Evolutionary conservation across 305 asterid species (phyloP).

Genomic region (Solanum chacoense): DNA sequence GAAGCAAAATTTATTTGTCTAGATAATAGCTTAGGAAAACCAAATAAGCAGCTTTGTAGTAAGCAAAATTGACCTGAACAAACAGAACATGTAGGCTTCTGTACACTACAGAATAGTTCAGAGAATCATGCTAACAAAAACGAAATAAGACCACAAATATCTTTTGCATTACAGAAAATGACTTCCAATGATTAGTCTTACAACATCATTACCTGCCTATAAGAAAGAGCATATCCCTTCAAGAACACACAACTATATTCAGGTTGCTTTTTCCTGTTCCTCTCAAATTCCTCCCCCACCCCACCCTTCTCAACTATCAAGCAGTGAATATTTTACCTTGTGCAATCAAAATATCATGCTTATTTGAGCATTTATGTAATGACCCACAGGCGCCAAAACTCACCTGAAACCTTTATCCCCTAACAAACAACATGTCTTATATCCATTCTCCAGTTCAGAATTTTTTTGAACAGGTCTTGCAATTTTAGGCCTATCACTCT

Average conservation of each 20-base stretch:
- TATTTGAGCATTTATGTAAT: neutral
- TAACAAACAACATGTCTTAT: neutral
- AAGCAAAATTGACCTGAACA: neutral
- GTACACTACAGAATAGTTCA: neutral
- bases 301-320: neutral
- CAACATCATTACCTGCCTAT: neutral
- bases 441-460: neutral
- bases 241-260: neutral
- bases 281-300: neutral
- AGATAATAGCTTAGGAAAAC: neutral
- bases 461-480: neutral
- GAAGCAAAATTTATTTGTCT: neutral
- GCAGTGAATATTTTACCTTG: neutral
- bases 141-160: neutral
- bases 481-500: neutral
- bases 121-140: neutral
- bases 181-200: neutral
- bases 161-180: neutral
- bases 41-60: neutral
- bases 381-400: neutral
- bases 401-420: neutral
- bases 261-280: neutral
- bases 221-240: neutral
- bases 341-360: neutral
- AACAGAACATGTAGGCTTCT: neutral